Percentiles rank a stretch among this genome's conserved stretches.
Evolutionary conservation across 371 early-diverging fungal genomes (phyloP).

Genomic region (Blakeslea trispora): DNA sequence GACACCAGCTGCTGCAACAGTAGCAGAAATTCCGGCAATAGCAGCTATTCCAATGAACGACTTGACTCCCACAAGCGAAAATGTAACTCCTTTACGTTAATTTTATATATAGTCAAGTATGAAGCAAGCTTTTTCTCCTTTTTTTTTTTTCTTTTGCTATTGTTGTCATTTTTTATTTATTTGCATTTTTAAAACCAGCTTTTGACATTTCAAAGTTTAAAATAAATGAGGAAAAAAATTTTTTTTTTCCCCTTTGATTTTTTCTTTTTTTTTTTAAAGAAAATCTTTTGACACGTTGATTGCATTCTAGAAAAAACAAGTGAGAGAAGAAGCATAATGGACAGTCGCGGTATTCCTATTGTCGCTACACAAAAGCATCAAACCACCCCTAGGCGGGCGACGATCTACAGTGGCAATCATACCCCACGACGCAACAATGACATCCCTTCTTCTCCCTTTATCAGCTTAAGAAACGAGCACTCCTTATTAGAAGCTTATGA

Average conservation of each 20-base stretch:
- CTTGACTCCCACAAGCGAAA: slow-evolving; percentile 21
- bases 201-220: slow-evolving; percentile 78
- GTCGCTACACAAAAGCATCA: slow-evolving; percentile 10
- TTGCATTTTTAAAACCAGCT: slow-evolving; percentile 68
- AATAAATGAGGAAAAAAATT: slow-evolving; percentile 53
- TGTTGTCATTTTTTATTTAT: too few relatives aligned
- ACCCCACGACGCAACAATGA: slow-evolving; percentile 4
- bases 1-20: neutral
- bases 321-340: slow-evolving; percentile 11
- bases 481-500: slow-evolving; percentile 28
- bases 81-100: slow-evolving; percentile 19
- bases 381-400: slow-evolving; percentile 10
- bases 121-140: neutral
- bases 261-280: neutral
- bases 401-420: slow-evolving; percentile 1
- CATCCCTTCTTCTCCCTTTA: slow-evolving; percentile 5
- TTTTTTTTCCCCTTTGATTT: too few relatives aligned
- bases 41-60: slow-evolving; percentile 25
- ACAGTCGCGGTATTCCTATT: slow-evolving; percentile 31
- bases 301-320: too few relatives aligned
- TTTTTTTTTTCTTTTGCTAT: too few relatives aligned
- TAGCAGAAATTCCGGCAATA: slow-evolving; percentile 16
- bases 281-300: too few relatives aligned
- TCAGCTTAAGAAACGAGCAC: slow-evolving; percentile 10
- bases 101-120: neutral